Base-by-base conservation (phyloP, 306 rosid species). In the Echinosophora koreensis region DNA sequence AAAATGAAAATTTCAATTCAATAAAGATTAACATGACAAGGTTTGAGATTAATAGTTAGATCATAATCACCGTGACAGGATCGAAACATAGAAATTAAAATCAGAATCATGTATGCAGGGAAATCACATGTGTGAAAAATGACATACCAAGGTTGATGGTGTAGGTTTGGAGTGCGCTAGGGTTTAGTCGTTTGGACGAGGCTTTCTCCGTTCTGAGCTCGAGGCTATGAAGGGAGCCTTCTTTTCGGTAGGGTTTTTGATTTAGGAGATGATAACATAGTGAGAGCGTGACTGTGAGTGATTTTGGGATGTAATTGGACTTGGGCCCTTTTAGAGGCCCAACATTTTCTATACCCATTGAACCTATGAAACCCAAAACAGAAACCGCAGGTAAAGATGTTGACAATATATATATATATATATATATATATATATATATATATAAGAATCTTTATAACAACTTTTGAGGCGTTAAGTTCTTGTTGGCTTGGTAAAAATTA, bases 131-230 rank as follows among this genome's bases (percentile, higher is more conserved):
- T 12, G 4, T 0, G 52, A 35, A 5, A 13, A 5, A 38, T 5
- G 32, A 44, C 11, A 44, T 66, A 66, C 71, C 71, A 66, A 42
- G 10, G 56, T 10, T 17, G 56, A 22, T 18, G 56, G 16, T 17
- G 56, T 18, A 12, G 13, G 55, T 52, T 17, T 65, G 10, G 46
- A 12, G 52, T 47, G 13, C 66, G 37, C 66, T 59, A 59, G 66
- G 42, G 39, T 59, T 41, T 44, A 4, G 50, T 44, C 50, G 50
- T 44, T 44, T 47, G 54, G 18, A n/a, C 16, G 54, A 16, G 0
- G 71, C 8, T 32, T 15, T 34, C 22, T 22, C 22, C 38, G 42
- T 3, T 35, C 46, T 2, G 47, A 35, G 13, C 27, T 10, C 1
- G 8, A 8, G 47, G 27, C 13, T 62, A 12, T 1, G 14, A 3